Base-by-base conservation (phyloP, 2,329 filamentous ascomycete genomes). In the Talaromyces rugulosus region DNA sequence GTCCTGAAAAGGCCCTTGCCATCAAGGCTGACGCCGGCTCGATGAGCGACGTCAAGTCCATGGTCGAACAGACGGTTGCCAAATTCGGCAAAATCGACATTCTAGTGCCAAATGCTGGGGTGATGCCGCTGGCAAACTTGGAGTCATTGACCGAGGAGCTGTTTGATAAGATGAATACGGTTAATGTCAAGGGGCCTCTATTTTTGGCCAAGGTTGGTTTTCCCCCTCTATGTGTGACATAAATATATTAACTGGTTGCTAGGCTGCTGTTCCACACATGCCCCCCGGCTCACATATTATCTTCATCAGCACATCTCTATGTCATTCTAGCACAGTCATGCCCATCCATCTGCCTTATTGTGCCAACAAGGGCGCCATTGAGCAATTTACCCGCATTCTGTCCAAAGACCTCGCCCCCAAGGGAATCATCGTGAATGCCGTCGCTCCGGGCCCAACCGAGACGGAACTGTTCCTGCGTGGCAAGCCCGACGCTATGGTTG, bases 171-270 rank as follows among this genome's bases (percentile, higher is more conserved):
- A 73, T 72, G 2, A 84, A 83, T 66, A 73, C 72, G 50, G 62
- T 86, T 40, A 87, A 87, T 68, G 83, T 86, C 60, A 86, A 85
- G 69, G 84, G 84, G 0, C 81, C 82, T 0, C 80, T 81, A 56
- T 86, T 87, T 64, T 71, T 87, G 3, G 77, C 70, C 6, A 59
- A 62, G 52, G 61, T 62, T 33, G n/a, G 28, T 53, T 58, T 44
- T 14, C 9, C 27, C 7, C 27, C 4, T 7, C 5, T 27, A 7
- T 7, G 8, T 30, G 5, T 33, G 8, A 9, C 8, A 7, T 8
- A 9, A 7, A 9, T 40, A 7, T 40, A 40, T 40, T 40, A 8
- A 40, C 16, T 40, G 14, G 36, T 40, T 40, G 36, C n/a, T 66
- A 85, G 77, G 82, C 83, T 74, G 80, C 81, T 3, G 73, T 78